phyloP scores from a whole-genome alignment of 163 green algal species.

The Dunaliella salina region DNA sequence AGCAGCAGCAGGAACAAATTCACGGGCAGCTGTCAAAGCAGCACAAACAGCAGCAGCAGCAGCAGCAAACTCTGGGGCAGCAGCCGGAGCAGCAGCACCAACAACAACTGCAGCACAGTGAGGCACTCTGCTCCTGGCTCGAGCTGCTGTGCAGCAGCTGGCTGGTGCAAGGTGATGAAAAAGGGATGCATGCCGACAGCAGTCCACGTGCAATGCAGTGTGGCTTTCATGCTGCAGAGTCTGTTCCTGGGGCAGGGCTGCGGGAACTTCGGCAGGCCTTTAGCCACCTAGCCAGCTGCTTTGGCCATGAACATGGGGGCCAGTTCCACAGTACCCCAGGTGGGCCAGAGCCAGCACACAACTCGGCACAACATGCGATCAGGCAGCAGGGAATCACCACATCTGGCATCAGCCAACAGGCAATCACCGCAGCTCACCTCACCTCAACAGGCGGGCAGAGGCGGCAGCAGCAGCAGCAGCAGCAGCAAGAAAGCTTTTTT shows the following conservation, averaged over 20 bases:
- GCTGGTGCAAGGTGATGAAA: background rate
- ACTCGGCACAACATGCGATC: too few species aligned
- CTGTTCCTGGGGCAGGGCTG: too few species aligned
- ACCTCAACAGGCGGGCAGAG: background rate
- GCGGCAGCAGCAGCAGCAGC: background rate
- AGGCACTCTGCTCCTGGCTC: background rate
- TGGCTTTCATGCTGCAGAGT: too few species aligned
- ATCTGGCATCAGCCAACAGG: background rate
- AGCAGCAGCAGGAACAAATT: background rate
- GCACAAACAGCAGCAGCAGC: background rate
- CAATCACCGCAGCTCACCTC: too few species aligned
- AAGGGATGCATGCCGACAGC: too few species aligned
- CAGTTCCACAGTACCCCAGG: too few species aligned
- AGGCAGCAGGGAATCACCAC: too few species aligned
- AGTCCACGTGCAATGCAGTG: too few species aligned
- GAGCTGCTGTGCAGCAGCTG: background rate
- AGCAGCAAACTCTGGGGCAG: background rate
- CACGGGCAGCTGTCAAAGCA: background rate
- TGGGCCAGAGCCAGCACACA: too few species aligned
- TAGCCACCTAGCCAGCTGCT: too few species aligned
- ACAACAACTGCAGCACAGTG: background rate
- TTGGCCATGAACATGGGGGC: too few species aligned
- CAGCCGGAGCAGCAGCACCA: slow-evolving; percentile 9
- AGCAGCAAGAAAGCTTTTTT: background rate
- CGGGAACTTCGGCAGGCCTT: too few species aligned